Evolutionary conservation across 2,329 filamentous ascomycete genomes (phyloP), one percentile per base, ranked within the genome.

Genomic region (Xylariales sp.): DNA sequence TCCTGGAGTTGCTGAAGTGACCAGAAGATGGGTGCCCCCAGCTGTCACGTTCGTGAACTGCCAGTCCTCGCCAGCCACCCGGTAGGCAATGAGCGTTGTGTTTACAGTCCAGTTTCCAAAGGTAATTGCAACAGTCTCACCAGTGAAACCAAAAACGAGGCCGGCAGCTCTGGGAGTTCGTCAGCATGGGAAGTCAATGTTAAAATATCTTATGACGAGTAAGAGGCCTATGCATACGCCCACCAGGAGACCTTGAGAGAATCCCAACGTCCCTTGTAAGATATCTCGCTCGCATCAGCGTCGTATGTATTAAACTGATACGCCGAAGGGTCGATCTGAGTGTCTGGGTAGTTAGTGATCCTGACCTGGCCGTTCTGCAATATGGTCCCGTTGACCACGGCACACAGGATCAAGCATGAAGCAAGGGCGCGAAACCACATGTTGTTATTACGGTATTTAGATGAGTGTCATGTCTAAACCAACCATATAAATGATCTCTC

Each of bases 231-330:
- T 70, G n/a, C n/a, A n/a, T n/a, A n/a, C 8, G 71, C 74, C 74
- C 73, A 79, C 70, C 72, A 81, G 2, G 73, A 80, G 33, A 79
- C 67, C 45, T 75, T 65, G 46, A 75, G 69, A 23, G 69, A 75
- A 51, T 81, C 76, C 77, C 77, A 82, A 41, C 76, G 63, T 5
- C 77, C 78, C 50, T 80, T 79, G 61, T 80, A 82, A 0, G 73
- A 72, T 8, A 82, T 61, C 49, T 81, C 74, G 2, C 65, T 54
- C 2, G 72, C 66, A 50, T 72, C 63, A 4, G 74, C 65, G 4
- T 62, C 57, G 45, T 76, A 81, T 1, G 62, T 72, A 20, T 54
- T 64, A 23, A 63, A 61, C 4, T 53, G 44, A 32, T 60, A 59
- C 13, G 44, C 42, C 8, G 53, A 48, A 3, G 49, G 42, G 30